Evolutionary conservation across 2,329 filamentous ascomycete genomes (phyloP).

Genomic region (Raffaelea albimanens): DNA sequence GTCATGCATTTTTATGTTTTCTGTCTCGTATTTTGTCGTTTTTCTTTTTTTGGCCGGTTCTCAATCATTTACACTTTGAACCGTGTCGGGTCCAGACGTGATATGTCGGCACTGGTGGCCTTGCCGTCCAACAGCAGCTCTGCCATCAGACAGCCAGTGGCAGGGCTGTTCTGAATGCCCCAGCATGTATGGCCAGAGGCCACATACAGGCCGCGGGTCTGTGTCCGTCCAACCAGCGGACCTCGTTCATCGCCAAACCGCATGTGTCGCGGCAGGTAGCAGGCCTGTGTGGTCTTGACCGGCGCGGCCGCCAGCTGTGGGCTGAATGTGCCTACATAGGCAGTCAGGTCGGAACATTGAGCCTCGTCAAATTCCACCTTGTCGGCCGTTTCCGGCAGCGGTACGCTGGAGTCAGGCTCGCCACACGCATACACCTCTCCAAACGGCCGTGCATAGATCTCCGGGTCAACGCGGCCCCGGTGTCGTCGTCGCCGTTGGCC

Average conservation of each 20-base stretch:
- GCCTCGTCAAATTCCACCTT: conserved; percentile 65
- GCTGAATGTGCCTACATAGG: conserved; percentile 62
- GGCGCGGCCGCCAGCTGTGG: conserved; percentile 58
- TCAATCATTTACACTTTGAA: conserved; percentile 37
- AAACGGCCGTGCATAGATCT: conserved; percentile 87
- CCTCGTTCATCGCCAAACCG: conserved; percentile 49
- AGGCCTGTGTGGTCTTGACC: conserved; percentile 72
- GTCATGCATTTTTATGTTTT: no score
- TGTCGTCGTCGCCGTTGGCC: conserved; percentile 43
- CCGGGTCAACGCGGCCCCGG: conserved; percentile 64
- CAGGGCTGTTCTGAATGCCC: conserved; percentile 95
- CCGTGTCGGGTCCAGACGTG: conserved; percentile 56
- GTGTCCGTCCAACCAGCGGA: conserved; percentile 70
- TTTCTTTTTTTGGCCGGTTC: no score
- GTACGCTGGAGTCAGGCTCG: conserved; percentile 68
- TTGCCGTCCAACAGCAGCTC: conserved; percentile 68
- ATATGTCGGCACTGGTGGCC: conserved; percentile 58
- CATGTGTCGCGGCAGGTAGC: conserved; percentile 77
- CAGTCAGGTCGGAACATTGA: conserved; percentile 76
- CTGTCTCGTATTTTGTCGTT: no score
- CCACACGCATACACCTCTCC: conserved; percentile 89
- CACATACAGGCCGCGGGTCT: conserved; percentile 64
- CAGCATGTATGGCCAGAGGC: conserved; percentile 93
- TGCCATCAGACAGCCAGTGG: conserved; percentile 71
- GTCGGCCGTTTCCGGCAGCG: conserved; percentile 67